Evolutionary conservation across 2,329 filamentous ascomycete genomes (phyloP).

Genomic region (Fusarium sp.): DNA sequence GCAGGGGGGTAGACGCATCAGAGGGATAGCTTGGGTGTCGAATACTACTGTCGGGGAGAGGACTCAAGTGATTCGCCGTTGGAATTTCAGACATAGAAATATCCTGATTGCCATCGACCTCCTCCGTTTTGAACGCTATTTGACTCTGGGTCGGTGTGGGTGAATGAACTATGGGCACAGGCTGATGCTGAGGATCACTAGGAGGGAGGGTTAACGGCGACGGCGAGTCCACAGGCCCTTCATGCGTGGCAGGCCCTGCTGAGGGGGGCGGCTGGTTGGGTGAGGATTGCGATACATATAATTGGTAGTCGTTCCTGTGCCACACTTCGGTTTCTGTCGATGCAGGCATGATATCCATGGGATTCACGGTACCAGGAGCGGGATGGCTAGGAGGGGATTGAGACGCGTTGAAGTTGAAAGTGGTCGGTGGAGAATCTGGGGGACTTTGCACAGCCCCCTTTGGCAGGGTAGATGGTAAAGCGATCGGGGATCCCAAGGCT

Average conservation of each 20-base stretch:
- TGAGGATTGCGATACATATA: slow-evolving; percentile 44
- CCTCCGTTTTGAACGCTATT: slow-evolving; percentile 28
- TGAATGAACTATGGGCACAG: slow-evolving; percentile 42
- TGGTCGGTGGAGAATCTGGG: slow-evolving; percentile 40
- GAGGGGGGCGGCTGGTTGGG: slow-evolving; percentile 26
- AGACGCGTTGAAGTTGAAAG: slow-evolving; percentile 38
- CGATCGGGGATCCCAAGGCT: slow-evolving; percentile 38
- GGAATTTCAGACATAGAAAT: slow-evolving; percentile 39
- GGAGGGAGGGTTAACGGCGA: slow-evolving; percentile 41
- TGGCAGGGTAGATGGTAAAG: slow-evolving; percentile 21
- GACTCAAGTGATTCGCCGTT: slow-evolving; percentile 39
- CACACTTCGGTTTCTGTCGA: slow-evolving; percentile 51
- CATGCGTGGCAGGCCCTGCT: slow-evolving; percentile 12
- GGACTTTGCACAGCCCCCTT: slow-evolving; percentile 36
- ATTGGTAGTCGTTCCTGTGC: slow-evolving; percentile 50
- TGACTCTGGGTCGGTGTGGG: slow-evolving; percentile 41
- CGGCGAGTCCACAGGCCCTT: slow-evolving; percentile 36
- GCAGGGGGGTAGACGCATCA: slow-evolving; percentile 55
- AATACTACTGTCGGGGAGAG: slow-evolving; percentile 34
- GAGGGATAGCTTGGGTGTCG: slow-evolving; percentile 50
- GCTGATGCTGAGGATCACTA: slow-evolving; percentile 27
- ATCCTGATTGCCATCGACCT: slow-evolving; percentile 34
- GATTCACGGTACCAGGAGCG: slow-evolving; percentile 60
- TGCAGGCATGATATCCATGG: slow-evolving; percentile 63
- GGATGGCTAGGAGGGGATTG: slow-evolving; percentile 48